Evolutionary conservation across 345 rosid species (phyloP).

Genomic region (Salix brachista): DNA sequence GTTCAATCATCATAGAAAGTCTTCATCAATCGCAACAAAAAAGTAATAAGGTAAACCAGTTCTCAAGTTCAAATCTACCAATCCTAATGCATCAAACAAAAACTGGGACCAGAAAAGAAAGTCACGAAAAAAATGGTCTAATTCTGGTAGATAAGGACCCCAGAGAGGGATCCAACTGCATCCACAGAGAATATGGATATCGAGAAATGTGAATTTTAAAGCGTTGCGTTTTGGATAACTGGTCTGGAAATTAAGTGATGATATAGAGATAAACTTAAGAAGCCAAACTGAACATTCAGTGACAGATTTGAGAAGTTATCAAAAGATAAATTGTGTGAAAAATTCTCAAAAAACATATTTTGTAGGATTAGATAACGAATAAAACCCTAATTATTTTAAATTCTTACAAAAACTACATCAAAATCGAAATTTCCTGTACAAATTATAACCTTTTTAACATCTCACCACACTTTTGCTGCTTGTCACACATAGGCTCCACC

Average conservation of each 20-base stretch:
- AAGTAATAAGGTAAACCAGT: too few relatives aligned
- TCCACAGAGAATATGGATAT: slow-evolving; percentile 47
- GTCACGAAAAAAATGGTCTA: slow-evolving; percentile 47
- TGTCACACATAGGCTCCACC: too few relatives aligned
- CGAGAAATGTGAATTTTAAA: neutral
- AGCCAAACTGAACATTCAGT: neutral
- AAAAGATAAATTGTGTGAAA: neutral
- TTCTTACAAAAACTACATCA: too few relatives aligned
- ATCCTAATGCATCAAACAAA: slow-evolving; percentile 26
- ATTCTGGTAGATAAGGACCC: slow-evolving; percentile 56
- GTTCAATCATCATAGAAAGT: too few relatives aligned
- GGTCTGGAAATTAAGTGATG: neutral
- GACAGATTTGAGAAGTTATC: neutral
- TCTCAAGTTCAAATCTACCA: too few relatives aligned
- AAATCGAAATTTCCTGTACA: too few relatives aligned
- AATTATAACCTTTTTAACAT: too few relatives aligned
- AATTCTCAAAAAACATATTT: neutral
- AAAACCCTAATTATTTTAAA: too few relatives aligned
- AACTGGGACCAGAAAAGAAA: slow-evolving; percentile 64
- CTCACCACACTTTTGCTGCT: too few relatives aligned
- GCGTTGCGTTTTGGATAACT: neutral
- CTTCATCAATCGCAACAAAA: too few relatives aligned
- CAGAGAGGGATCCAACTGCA: slow-evolving; percentile 63
- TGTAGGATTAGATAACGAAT: too few relatives aligned
- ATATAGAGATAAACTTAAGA: neutral